Evolutionary conservation across 1,284 basidiomycete species (phyloP).

Genomic region (Irpex lacteus): DNA sequence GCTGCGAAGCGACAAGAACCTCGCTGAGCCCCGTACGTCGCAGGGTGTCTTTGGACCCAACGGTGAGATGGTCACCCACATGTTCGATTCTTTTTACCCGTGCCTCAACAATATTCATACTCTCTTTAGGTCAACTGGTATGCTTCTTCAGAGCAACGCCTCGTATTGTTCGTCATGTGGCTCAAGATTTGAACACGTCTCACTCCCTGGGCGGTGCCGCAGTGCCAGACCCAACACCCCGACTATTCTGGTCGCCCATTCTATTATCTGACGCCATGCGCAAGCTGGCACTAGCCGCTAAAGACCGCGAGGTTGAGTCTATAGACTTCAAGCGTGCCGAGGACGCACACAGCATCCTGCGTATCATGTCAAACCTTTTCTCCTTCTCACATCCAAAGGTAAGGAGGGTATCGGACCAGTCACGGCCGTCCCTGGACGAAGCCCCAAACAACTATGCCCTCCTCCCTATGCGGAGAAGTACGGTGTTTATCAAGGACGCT

Average conservation of each 20-base stretch:
- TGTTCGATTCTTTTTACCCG: not conserved
- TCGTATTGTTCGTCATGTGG: conserved; percentile 59
- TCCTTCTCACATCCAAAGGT: conserved; percentile 52
- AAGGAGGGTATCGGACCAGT: conserved; percentile 34
- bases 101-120: not conserved
- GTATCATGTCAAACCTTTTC: conserved; percentile 73
- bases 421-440: conserved; percentile 30
- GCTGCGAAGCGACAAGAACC: conserved; percentile 66
- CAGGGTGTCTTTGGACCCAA: conserved; percentile 86
- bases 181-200: conserved; percentile 48
- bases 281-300: conserved; percentile 55
- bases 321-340: conserved; percentile 43
- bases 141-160: conserved; percentile 82
- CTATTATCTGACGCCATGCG: conserved; percentile 68
- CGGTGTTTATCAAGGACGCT: conserved; percentile 66
- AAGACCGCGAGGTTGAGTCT: conserved; percentile 40
- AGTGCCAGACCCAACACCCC: conserved; percentile 31
- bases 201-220: conserved; percentile 35
- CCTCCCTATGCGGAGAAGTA: conserved; percentile 49
- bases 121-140: conserved; percentile 68
- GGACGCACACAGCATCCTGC: conserved; percentile 51
- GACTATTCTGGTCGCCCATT: conserved; percentile 59
- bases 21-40: conserved; percentile 77
- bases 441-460: conserved; percentile 34
- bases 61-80: conserved; percentile 44